Evolutionary conservation across 257 asterid genomes (phyloP).

Genomic region (Primulina eburnea): DNA sequence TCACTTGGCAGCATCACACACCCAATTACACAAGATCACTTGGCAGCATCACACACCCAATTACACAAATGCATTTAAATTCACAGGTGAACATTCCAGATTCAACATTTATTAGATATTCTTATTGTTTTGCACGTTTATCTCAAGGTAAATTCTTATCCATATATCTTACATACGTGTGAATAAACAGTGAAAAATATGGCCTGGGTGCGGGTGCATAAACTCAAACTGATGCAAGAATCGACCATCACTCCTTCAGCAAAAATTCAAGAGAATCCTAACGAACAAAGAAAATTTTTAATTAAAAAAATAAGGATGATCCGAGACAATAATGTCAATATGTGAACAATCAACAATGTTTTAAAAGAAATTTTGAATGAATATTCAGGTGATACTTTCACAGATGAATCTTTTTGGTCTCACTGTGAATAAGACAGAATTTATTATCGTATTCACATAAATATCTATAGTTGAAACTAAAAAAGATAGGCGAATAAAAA

Average conservation of each 20-base stretch:
- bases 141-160: background rate
- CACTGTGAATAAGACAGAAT: background rate
- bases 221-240: background rate
- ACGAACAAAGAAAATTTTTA: background rate
- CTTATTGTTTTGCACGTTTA: conserved; percentile 5
- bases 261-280: background rate
- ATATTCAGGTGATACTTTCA: too few relatives aligned
- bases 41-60: background rate
- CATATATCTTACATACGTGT: conserved; percentile 2
- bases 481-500: background rate
- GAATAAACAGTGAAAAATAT: background rate
- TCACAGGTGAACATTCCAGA: background rate
- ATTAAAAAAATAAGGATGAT: background rate
- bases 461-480: background rate
- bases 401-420: background rate
- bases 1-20: conserved; percentile 3
- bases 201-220: background rate
- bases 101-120: conserved; percentile 12
- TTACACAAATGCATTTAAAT: conserved; percentile 17
- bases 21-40: conserved; percentile 1
- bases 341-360: background rate
- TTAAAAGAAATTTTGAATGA: too few relatives aligned
- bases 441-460: conserved; percentile 1
- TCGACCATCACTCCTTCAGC: background rate
- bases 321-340: background rate